Evolutionary conservation across 73 alveolate species (phyloP), one percentile per base, ranked within the genome.

Genomic region (Paramecium octaurelia): DNA sequence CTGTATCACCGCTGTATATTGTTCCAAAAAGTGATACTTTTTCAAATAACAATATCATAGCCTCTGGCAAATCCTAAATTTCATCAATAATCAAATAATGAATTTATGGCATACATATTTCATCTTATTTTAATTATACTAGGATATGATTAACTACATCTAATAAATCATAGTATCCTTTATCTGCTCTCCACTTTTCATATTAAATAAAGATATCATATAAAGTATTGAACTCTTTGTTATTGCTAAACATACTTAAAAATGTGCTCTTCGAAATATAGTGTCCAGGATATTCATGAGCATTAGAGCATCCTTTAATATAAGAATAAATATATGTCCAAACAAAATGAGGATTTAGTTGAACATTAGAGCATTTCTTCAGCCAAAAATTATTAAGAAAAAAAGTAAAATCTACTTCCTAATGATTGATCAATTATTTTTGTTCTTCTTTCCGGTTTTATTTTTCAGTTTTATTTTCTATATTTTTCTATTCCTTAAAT

Each of bases 1-100:
- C 98, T n/a, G 98, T 94, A 71, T 96, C 98, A 20, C 98, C 98
- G n/a, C 95, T 87, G 60, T 92, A 95, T 93, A 95, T 89, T 29
- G 93, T 94, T 20, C 93, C 93, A 35, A 85, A 89, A 35, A 88
- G 68, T 16, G 97, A 85, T 8, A 94, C 64, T 64, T 69, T 57
- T 38, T 92, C 88, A 12, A 96, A 75, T 24, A 94, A 54, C 23
- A 69, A 24, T 44, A 96, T 86, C 23, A 96, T 90, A 54, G 89
- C 73, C 5, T 94, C 95, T 16, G 98, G 88, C 8, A 96, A 76
- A 76, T 96, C 98, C 64, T 96, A 91, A 12, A 96, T 96, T 86
- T 96, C 98, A 89, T 96, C 98, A 43, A 92, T 84, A 93, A 93
- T 75, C 10, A 93, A 34, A 92, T 75, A 91, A 46, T 96, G 95